Conservation (phyloP, 2,329 filamentous ascomycete genomes). For the Talaromyces rugulosus region DNA sequence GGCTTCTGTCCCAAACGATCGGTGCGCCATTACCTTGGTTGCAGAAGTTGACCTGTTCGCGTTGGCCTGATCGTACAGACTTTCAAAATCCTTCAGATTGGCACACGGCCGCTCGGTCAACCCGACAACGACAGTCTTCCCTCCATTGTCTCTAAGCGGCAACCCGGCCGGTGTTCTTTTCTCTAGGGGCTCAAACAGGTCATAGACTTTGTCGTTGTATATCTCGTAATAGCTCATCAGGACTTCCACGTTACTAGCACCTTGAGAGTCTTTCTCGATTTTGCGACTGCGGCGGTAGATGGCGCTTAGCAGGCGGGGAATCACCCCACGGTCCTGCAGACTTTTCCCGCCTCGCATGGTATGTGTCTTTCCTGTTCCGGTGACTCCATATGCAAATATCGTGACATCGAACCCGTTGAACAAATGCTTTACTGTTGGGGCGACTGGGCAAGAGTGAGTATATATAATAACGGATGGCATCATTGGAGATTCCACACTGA, state of each 20-base stretch:
- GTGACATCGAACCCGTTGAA: slow-evolving; percentile 82
- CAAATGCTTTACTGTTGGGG: slow-evolving; percentile 83
- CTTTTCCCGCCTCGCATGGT: slow-evolving; percentile 91
- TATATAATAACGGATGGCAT: neutral
- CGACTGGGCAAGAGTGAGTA: slow-evolving; percentile 54
- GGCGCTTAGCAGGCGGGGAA: slow-evolving; percentile 76
- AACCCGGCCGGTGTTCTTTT: slow-evolving; percentile 78
- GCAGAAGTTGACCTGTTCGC: slow-evolving; percentile 83
- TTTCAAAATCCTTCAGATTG: slow-evolving; percentile 85
- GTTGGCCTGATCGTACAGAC: slow-evolving; percentile 86
- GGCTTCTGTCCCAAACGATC: neutral
- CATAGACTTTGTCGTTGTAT: slow-evolving; percentile 93
- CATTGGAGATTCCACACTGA: slow-evolving; percentile 38
- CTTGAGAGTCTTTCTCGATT: slow-evolving; percentile 72
- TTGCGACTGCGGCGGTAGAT: slow-evolving; percentile 84
- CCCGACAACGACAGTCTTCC: slow-evolving; percentile 82
- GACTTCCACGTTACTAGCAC: slow-evolving; percentile 67
- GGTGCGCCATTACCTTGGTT: slow-evolving; percentile 60
- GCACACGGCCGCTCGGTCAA: slow-evolving; percentile 77
- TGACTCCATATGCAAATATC: slow-evolving; percentile 89
- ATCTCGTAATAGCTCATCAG: slow-evolving; percentile 91
- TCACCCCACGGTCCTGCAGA: slow-evolving; percentile 79
- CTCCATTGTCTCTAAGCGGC: slow-evolving; percentile 78
- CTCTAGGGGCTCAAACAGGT: slow-evolving; percentile 81
- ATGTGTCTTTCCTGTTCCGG: slow-evolving; percentile 90